phyloP scores from a whole-genome alignment of 1,284 basidiomycete genomes.

The Leccinum colubrinum region DNA sequence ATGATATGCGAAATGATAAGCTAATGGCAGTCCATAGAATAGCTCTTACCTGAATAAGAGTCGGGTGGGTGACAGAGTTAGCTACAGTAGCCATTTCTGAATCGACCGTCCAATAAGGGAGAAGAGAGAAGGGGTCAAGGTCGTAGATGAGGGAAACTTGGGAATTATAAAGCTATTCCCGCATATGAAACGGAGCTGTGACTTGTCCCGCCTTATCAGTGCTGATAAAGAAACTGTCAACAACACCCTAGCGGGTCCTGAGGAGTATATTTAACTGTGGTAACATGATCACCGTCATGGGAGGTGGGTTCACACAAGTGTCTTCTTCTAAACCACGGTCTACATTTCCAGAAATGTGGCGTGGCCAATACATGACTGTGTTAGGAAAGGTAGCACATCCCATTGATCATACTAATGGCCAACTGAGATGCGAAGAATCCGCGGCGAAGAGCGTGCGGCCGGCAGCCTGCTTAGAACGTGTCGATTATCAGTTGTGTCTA shows the following conservation, averaged over 20 bases:
- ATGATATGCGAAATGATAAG: neutral
- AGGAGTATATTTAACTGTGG: constrained; percentile 6
- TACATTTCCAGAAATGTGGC: neutral
- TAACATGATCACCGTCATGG: constrained; percentile 15
- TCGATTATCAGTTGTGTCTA: neutral
- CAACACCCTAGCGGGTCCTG: neutral
- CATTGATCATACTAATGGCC: neutral
- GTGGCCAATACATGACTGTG: neutral
- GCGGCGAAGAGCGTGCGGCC: neutral
- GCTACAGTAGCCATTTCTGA: constrained; percentile 51
- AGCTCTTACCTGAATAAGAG: constrained; percentile 38
- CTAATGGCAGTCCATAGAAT: neutral
- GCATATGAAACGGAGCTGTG: constrained; percentile 2
- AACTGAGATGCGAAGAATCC: neutral
- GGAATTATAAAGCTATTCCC: constrained; percentile 9
- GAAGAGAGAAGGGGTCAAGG: neutral
- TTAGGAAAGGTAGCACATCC: neutral
- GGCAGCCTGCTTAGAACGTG: neutral
- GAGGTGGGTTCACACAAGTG: constrained; percentile 4
- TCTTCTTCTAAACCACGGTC: neutral
- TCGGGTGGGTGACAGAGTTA: constrained; percentile 56
- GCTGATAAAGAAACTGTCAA: constrained; percentile 8
- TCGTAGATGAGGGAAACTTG: neutral
- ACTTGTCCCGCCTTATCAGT: constrained; percentile 10
- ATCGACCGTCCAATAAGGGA: neutral